Conservation (phyloP, 495 filamentous ascomycete species). For the Hypoxylon crocopeplum region DNA sequence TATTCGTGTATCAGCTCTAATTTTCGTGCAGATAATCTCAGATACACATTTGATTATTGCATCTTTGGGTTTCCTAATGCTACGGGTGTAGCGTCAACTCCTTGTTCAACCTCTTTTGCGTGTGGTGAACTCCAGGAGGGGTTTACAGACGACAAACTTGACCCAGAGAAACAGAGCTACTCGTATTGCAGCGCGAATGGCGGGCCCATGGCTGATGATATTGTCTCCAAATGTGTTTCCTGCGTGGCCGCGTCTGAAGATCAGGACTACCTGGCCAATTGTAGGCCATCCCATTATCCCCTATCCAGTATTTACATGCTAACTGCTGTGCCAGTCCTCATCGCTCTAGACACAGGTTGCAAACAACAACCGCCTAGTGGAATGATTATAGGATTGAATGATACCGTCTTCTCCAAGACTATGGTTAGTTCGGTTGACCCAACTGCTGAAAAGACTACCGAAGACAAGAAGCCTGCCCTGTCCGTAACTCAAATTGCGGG, state of each 20-base stretch:
- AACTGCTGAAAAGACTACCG: conserved; percentile 11
- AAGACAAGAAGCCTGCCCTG: conserved; percentile 22
- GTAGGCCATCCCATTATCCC: conserved; percentile 22
- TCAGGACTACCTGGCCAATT: conserved; percentile 51
- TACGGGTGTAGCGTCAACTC: conserved; percentile 43
- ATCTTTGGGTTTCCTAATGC: conserved; percentile 55
- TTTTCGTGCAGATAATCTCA: conserved; percentile 48
- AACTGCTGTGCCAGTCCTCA: conserved; percentile 44
- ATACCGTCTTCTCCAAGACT: conserved; percentile 53
- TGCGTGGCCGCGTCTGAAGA: conserved; percentile 49
- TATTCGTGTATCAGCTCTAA: conserved; percentile 23
- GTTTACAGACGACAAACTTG: conserved; percentile 42
- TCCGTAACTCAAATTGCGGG: conserved; percentile 46
- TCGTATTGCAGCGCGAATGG: conserved; percentile 48
- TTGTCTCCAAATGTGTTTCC: conserved; percentile 43
- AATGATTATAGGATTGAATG: conserved; percentile 50
- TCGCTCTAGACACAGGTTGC: conserved; percentile 57
- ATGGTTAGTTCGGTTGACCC: conserved; percentile 53
- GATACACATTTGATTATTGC: conserved; percentile 54
- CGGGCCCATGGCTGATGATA: conserved; percentile 35
- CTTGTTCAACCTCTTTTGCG: conserved; percentile 51
- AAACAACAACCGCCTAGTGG: conserved; percentile 53
- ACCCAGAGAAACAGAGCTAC: conserved; percentile 42
- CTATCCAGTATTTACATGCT: conserved; percentile 12
- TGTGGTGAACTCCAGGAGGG: conserved; percentile 46